Evolutionary conservation across 2,329 filamentous ascomycete genomes (phyloP), one percentile per base, ranked within the genome.

Genomic region (Escovopsis sp.): DNA sequence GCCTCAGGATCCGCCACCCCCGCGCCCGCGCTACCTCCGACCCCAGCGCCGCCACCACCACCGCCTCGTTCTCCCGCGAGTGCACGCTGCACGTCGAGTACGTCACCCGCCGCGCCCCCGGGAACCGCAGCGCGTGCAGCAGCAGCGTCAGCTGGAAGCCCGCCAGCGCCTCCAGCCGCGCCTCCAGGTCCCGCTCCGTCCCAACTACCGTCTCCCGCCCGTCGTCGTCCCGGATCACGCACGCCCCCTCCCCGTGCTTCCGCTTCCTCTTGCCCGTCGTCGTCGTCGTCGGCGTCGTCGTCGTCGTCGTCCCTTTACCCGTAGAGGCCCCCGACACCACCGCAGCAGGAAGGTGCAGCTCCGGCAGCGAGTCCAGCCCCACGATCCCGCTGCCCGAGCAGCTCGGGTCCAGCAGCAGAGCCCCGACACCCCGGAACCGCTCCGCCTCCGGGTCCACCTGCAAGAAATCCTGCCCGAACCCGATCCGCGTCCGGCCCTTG

Each of bases 301-400:
- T 27, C 8, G 27, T 5, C 11, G 27, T 29, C 8, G 41, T 10
- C 24, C 39, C 29, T 44, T 43, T 2, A n/a, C n/a, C n/a, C n/a
- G n/a, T n/a, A n/a, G n/a, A n/a, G n/a, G 14, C 29, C 6, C 41
- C 35, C 9, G 35, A 34, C 12, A 35, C 10, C 2, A 57, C 51
- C 13, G 53, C 47, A 31, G 63, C 56, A 2, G 68, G 70, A 25
- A 94, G 66, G 46, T 79, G 69, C 34, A 91, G 59, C 48, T 73
- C 63, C 5, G 85, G 78, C 57, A 80, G 74, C 37, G 87, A 84
- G 51, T 95, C 87, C 15, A 91, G 74, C 2, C 88, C 85, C 20
- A 95, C 77, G 43, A 98, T 98, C 1, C 91, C 91, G 56, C 86
- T 95, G 0, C 91, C 91, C 1, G 88, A 95, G 57, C 91, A 98